These are phyloP conservation scores for Vitis rupestris DNA, from an alignment of 164 flowering plant species.

Conservation along the genomic window DNA sequence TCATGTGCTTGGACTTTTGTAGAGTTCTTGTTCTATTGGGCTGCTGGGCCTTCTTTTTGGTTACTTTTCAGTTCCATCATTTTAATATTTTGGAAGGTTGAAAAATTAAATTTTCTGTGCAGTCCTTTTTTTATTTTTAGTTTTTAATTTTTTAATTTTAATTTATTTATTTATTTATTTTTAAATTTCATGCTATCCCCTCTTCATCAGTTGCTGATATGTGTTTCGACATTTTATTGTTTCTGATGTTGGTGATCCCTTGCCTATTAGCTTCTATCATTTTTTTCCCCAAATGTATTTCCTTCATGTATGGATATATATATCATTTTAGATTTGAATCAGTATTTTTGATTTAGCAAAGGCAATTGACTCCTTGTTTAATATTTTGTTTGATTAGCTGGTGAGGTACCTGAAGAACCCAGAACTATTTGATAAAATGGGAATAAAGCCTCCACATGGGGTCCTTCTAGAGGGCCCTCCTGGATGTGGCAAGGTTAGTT, in stretches of 20 bases:
- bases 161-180: no score
- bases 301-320: not conserved
- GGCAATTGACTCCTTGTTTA: not conserved
- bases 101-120: no score
- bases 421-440: constrained; percentile 86
- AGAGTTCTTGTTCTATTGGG: no score
- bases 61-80: no score
- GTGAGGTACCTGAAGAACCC: constrained; percentile 97
- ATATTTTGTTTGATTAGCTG: constrained; percentile 45
- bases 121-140: no score
- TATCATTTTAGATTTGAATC: constrained; percentile 1
- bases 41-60: no score
- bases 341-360: not conserved
- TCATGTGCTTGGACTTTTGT: no score
- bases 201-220: no score
- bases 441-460: constrained; percentile 98
- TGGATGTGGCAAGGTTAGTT: constrained; percentile 95
- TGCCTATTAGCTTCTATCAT: not conserved
- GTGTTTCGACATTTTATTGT: no score
- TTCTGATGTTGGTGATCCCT: not conserved
- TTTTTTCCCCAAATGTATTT: not conserved
- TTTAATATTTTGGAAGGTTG: no score
- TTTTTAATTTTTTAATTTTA: no score
- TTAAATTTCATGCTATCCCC: no score
- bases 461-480: constrained; percentile 98